phyloP scores from a whole-genome alignment of 768 basidiomycete genomes.

The Tulasnella sp. region DNA sequence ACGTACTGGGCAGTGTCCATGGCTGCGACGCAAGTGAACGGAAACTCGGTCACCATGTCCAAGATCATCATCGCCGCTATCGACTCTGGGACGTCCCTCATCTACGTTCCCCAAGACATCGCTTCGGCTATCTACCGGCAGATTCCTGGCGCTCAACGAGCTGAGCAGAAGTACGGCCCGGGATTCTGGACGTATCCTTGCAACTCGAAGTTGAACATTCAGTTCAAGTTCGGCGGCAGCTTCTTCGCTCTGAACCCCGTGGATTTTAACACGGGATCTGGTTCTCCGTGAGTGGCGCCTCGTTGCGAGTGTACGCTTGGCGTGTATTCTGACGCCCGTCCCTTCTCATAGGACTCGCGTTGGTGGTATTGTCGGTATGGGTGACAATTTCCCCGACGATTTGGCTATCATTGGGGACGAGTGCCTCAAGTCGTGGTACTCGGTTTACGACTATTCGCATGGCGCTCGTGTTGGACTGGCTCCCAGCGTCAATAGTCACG shows the following conservation, averaged over 20 bases:
- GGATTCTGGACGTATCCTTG: slow-evolving; percentile 56
- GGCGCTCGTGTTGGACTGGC: slow-evolving; percentile 14
- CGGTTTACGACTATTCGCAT: slow-evolving; percentile 15
- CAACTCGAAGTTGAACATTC: slow-evolving; percentile 30
- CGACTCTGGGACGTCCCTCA: slow-evolving; percentile 60
- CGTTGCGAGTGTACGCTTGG: background rate
- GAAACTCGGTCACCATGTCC: slow-evolving; percentile 10
- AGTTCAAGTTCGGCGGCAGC: slow-evolving; percentile 41
- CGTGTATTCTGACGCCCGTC: background rate
- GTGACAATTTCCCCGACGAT: slow-evolving; percentile 41
- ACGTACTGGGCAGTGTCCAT: slow-evolving; percentile 55
- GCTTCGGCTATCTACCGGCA: slow-evolving; percentile 41
- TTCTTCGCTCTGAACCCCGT: slow-evolving; percentile 37
- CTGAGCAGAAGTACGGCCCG: slow-evolving; percentile 19
- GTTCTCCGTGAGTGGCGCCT: slow-evolving; percentile 29
- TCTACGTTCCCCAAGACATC: slow-evolving; percentile 46
- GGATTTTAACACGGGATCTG: slow-evolving; percentile 47
- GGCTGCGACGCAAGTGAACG: slow-evolving; percentile 39
- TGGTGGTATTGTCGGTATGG: slow-evolving; percentile 46
- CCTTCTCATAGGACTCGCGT: slow-evolving; percentile 43
- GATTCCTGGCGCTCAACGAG: background rate
- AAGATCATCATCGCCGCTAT: slow-evolving; percentile 41
- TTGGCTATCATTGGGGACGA: slow-evolving; percentile 56
- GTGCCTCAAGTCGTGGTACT: slow-evolving; percentile 54
- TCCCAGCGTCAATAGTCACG: slow-evolving; percentile 3